Evolutionary conservation across 2,329 filamentous ascomycete genomes (phyloP).

Genomic region (Botrytis tulipae): DNA sequence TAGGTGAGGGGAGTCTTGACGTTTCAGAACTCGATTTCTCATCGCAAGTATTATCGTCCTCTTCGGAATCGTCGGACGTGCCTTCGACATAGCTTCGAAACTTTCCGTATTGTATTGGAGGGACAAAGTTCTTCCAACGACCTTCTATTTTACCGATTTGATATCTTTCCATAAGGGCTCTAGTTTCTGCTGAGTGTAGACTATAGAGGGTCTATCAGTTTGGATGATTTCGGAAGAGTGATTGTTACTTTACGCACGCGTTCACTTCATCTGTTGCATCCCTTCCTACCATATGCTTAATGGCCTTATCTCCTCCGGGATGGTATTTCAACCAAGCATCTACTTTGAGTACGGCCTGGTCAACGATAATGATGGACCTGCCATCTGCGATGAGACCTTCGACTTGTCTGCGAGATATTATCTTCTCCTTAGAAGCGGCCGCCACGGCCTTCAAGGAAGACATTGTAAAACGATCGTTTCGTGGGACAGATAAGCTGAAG

Average conservation of each 20-base stretch:
- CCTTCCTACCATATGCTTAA: constrained; percentile 87
- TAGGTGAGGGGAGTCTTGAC: constrained; percentile 38
- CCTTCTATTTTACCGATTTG: constrained; percentile 81
- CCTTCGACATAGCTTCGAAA: constrained; percentile 57
- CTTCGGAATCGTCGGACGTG: constrained; percentile 40
- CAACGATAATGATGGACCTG: constrained; percentile 74
- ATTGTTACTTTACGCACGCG: constrained; percentile 57
- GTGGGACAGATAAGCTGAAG: neutral
- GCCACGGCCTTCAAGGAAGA: constrained; percentile 21
- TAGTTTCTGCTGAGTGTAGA: constrained; percentile 77
- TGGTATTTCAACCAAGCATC: constrained; percentile 89
- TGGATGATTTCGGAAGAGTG: neutral
- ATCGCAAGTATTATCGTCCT: constrained; percentile 26
- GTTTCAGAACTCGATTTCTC: constrained; percentile 34
- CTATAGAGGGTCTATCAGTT: constrained; percentile 45
- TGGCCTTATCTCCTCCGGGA: constrained; percentile 87
- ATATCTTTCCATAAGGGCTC: constrained; percentile 72
- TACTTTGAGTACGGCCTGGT: constrained; percentile 78
- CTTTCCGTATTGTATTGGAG: constrained; percentile 85
- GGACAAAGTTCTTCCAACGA: constrained; percentile 81
- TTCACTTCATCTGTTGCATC: constrained; percentile 95
- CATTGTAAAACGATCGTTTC: constrained; percentile 1
- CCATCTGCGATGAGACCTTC: constrained; percentile 84
- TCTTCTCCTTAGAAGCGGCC: constrained; percentile 13
- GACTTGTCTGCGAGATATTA: constrained; percentile 63